Evolutionary conservation across 2,329 filamentous ascomycete genomes (phyloP), one percentile per base, ranked within the genome.

Genomic region (Conoideocrella luteorostrata): DNA sequence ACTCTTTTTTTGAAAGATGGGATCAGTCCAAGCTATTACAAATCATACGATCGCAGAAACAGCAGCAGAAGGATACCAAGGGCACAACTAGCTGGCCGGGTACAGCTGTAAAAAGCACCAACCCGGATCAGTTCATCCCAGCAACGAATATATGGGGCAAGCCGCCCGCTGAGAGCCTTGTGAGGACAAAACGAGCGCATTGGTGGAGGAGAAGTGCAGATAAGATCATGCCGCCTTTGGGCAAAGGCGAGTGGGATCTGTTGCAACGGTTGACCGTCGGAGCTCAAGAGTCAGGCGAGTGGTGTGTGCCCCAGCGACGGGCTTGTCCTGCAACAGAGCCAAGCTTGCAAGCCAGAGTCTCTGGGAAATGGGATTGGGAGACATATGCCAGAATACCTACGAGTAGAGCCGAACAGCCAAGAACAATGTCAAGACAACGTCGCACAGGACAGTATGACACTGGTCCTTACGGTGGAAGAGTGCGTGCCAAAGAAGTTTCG

Each of bases 201-300:
- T 74, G 71, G 62, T 83, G 75, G 72, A 67, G 59, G 29, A 45
- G 45, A 4, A 54, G 66, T 13, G 60, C 71, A 1, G 57, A 67
- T 11, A 74, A 70, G 46, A 48, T 79, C 6, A 61, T 77, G 52
- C 74, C 77, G n/a, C 80, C 80, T 0, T 46, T 83, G 13, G 67
- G 68, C 6, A 61, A 57, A 22, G 62, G 64, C 15, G 76, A 82
- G 53, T 83, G 77, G 77, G 66, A 80, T 12, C 55, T 69, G 12
- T 58, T 83, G n/a, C 59, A 59, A n/a, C 58, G 60, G 20, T 51
- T 83, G 28, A 67, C 67, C 3, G 49, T 53, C 7, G 77, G 72
- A 2, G 60, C 60, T 21, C 66, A 67, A 9, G 52, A 54, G 38
- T 40, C 47, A 17, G 47, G 49, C 4, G 59, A 67, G 24, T 71